Base-by-base conservation (phyloP, 495 filamentous ascomycete species). In the Penicillium cinerascens region DNA sequence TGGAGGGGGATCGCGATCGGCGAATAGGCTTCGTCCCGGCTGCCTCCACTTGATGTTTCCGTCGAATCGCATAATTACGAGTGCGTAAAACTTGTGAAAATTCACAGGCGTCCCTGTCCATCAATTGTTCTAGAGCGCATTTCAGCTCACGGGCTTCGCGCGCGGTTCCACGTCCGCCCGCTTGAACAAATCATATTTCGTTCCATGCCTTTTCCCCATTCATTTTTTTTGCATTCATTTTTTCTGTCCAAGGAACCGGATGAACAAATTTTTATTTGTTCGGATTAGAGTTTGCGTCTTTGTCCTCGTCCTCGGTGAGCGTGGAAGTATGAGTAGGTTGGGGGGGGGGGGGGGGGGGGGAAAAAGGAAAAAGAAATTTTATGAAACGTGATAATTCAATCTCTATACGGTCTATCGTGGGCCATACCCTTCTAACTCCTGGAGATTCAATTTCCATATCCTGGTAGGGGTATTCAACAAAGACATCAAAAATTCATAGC, bases 401-500 rank as follows among this genome's bases (percentile, higher is more conserved):
- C 48, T 56, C 46, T 59, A 52, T 55, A 51, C 50, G 56, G 49
- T 56, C 52, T 59, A 59, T 59, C 29, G 29, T 27, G 50, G n/a
- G 42, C 40, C 48, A 42, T 51, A 23, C 22, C 52, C 63, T 27
- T 36, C 47, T 44, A 51, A 55, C 36, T 47, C 54, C 54, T 20
- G 22, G 27, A 43, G 42, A 46, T 62, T 21, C 37, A 22, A 47
- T 52, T 40, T 48, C 48, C 35, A 33, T 20, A 52, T 36, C 42
- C 45, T 39, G n/a, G n/a, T n/a, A 56, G 56, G 63, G 63, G 59
- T 60, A 63, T 65, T 63, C 52, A 55, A 49, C 48, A 56, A 52
- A 54, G 27, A 44, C 42, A 50, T 55, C 51, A 51, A 55, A 61
- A 40, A 54, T 55, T 66, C 63, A 66, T 61, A 57, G 52, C 57